These are phyloP conservation scores for Myxozyma geophila DNA, from an alignment of 805 yeast genomes.

Conservation along the genomic window DNA sequence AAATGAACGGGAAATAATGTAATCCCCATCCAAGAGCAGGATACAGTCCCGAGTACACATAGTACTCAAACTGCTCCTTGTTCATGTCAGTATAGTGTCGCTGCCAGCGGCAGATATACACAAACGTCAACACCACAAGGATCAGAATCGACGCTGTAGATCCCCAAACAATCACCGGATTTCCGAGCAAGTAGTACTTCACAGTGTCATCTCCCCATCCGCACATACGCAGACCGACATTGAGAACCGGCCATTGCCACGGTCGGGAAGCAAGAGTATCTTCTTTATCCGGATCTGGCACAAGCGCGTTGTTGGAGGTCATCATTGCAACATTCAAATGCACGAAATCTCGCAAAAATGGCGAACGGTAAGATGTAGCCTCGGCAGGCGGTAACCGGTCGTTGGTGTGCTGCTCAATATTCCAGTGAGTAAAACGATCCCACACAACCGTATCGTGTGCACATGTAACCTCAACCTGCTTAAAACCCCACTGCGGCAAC, in stretches of 20 bases:
- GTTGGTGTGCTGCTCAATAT: constrained; percentile 70
- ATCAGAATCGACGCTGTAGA: constrained; percentile 56
- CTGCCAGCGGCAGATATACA: constrained; percentile 63
- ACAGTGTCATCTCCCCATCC: constrained; percentile 63
- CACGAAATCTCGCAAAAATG: constrained; percentile 69
- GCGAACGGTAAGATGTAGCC: constrained; percentile 53
- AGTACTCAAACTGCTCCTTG: constrained; percentile 49
- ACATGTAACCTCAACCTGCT: constrained; percentile 95
- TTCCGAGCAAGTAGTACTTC: constrained; percentile 70
- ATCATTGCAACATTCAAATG: constrained; percentile 78
- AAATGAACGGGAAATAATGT: constrained; percentile 84
- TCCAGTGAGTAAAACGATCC: constrained; percentile 80
- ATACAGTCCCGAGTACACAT: constrained; percentile 69
- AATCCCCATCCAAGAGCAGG: constrained; percentile 91
- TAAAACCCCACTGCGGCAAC: constrained; percentile 97
- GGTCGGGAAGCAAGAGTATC: constrained; percentile 74
- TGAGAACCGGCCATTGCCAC: constrained; percentile 83
- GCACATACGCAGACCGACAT: constrained; percentile 75
- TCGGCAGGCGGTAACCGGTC: constrained; percentile 51
- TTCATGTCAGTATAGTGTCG: constrained; percentile 62
- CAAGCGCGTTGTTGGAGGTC: constrained; percentile 80
- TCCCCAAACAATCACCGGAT: constrained; percentile 67
- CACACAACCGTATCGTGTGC: constrained; percentile 50
- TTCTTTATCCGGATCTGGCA: constrained; percentile 72
- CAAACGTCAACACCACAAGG: constrained; percentile 48